Evolutionary conservation across 805 yeast genomes (phyloP), one percentile per base, ranked within the genome.

Genomic region (Lipomyces oligophaga): DNA sequence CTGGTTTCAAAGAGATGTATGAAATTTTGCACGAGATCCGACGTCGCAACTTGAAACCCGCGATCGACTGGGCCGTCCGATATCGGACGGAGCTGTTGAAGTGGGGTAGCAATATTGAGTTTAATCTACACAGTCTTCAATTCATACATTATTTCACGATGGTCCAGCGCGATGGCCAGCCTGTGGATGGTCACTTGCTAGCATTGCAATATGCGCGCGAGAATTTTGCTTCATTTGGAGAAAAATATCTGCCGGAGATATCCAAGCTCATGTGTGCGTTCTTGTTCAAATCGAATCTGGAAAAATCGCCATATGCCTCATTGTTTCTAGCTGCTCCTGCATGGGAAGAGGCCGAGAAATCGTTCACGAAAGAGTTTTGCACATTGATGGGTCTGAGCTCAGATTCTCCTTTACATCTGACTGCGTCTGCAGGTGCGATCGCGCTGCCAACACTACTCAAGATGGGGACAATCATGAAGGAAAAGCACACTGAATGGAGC

Each of bases 381-480:
- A 60, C 74, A 0, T 53, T 67, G 28, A 61, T 75, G 16, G 77
- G 79, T 2, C 61, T 78, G 22, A 67, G 79, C 1, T 68, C 75
- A 2, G 77, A 77, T 37, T 76, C 83, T 2, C 78, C 83, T 0
- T 55, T 80, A 10, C 73, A 69, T 55, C 60, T 74, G 39, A 69
- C 80, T 0, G 62, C 76, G 0, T 59, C 77, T 27, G 72, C 82
- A 3, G 79, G 83, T 13, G 67, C 74, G 16, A 63, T 76, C 11
- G 75, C 84, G 4, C 64, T 78, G 39, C 83, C 81, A 18, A 68
- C 62, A 38, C 72, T 78, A 41, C 65, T 74, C 38, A 79, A 79
- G 58, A 74, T 74, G 54, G 70, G 72, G 36, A 65, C 64, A 32
- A 63, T 75, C 27, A 70, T 67, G 64, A 61, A 59, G 36, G 55